Conservation (phyloP, 805 yeast genomes). For the Kluyveromyces wickerhamii region DNA sequence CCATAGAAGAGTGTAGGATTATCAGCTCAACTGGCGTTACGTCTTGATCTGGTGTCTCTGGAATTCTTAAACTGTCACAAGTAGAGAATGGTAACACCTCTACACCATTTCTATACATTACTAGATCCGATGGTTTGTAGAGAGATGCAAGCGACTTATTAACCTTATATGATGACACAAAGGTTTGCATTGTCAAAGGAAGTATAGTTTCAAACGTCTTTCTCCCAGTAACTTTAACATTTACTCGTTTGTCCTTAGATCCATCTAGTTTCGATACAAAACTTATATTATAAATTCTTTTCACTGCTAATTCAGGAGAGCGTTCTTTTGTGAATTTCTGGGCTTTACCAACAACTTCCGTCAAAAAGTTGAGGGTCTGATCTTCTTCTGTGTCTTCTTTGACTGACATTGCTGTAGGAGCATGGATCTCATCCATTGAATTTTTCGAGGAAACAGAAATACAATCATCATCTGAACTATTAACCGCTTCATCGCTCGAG, state of each 20-base stretch:
- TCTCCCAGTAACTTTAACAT: slow-evolving; percentile 24
- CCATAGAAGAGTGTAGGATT: slow-evolving; percentile 10
- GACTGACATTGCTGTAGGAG: no score
- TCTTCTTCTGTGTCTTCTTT: no score
- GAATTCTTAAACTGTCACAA: slow-evolving; percentile 24
- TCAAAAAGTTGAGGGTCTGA: slow-evolving; percentile 1
- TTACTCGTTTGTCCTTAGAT: slow-evolving; percentile 18
- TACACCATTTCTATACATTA: slow-evolving; percentile 21
- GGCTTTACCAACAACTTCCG: background rate
- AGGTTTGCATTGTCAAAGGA: slow-evolving; percentile 21
- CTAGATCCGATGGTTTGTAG: slow-evolving; percentile 17
- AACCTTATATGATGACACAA: slow-evolving; percentile 17
- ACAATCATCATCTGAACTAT: no score
- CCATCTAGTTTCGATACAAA: slow-evolving; percentile 26
- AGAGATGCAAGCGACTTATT: slow-evolving; percentile 10
- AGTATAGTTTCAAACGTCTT: slow-evolving; percentile 20
- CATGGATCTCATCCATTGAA: no score
- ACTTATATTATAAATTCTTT: slow-evolving; percentile 20
- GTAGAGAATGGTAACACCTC: slow-evolving; percentile 26
- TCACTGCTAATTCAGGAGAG: background rate
- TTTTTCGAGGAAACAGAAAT: no score
- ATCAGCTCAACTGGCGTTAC: slow-evolving; percentile 12
- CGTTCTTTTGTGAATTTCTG: background rate
- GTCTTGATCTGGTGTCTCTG: slow-evolving; percentile 7
- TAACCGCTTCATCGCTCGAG: no score